phyloP scores from a whole-genome alignment of 164 flowering plant species.

The Macadamia tetraphylla region DNA sequence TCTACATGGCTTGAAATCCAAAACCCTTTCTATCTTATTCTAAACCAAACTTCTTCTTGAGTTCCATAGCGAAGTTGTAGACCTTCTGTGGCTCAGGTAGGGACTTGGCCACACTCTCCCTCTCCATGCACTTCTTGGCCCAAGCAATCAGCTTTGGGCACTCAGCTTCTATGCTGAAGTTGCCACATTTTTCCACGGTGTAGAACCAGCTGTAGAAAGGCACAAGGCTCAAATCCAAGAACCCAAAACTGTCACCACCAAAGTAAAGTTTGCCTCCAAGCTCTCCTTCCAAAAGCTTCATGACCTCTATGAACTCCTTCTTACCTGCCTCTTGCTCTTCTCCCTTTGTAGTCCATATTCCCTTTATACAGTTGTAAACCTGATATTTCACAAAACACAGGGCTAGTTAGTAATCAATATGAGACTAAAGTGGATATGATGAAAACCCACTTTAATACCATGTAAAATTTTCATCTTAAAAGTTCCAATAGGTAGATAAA shows the following conservation, averaged over 20 bases:
- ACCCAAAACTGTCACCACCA: neutral
- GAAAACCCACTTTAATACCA: too few relatives aligned
- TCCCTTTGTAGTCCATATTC: slow-evolving; percentile 7
- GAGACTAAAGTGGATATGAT: too few relatives aligned
- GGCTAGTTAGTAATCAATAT: too few relatives aligned
- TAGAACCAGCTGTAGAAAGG: slow-evolving; percentile 5
- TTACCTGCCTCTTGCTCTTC: slow-evolving; percentile 7
- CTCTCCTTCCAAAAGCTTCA: slow-evolving; percentile 5
- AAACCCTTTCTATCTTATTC: too few relatives aligned
- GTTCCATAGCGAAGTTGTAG: neutral
- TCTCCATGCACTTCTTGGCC: slow-evolving; percentile 12
- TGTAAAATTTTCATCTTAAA: too few relatives aligned
- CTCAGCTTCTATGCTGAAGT: slow-evolving; percentile 10
- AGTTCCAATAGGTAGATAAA: too few relatives aligned
- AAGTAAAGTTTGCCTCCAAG: slow-evolving; percentile 5
- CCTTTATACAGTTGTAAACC: neutral
- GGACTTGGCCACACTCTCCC: slow-evolving; percentile 10
- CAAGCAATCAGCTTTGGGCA: slow-evolving; percentile 10
- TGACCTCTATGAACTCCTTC: slow-evolving; percentile 8
- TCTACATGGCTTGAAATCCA: too few relatives aligned
- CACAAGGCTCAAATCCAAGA: slow-evolving; percentile 1
- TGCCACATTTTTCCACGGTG: neutral
- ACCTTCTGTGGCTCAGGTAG: slow-evolving; percentile 6
- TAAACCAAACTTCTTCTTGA: too few relatives aligned
- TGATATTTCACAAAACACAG: too few relatives aligned